phyloP scores from a whole-genome alignment of 139 green algal species.

The Cymbomonas tetramitiformis region DNA sequence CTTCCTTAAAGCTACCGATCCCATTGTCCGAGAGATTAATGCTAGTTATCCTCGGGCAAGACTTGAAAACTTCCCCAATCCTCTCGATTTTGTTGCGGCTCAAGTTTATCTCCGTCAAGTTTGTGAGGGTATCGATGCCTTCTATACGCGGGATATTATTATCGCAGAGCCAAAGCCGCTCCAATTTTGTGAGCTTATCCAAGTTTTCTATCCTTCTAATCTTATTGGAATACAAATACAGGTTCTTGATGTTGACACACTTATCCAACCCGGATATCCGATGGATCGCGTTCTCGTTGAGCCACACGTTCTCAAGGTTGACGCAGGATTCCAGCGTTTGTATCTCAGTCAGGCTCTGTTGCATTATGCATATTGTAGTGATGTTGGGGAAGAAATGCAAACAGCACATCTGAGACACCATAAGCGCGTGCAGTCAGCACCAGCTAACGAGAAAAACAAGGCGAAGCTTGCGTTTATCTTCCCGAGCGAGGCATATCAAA shows the following conservation, averaged over 20 bases:
- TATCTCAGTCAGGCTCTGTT: constrained; percentile 43
- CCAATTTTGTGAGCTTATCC: constrained; percentile 30
- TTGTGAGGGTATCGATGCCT: constrained; percentile 32
- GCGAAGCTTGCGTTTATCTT: no score
- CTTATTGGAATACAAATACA: constrained; percentile 54
- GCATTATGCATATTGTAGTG: constrained; percentile 15
- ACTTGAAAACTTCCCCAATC: constrained; percentile 28
- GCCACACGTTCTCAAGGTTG: constrained; percentile 44
- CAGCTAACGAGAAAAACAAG: no score
- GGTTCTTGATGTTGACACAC: constrained; percentile 27
- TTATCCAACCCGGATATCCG: constrained; percentile 35
- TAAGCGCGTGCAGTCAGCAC: no score
- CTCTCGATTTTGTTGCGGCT: constrained; percentile 45
- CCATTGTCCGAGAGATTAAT: constrained; percentile 56
- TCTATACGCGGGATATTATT: constrained; percentile 48
- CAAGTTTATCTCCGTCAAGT: constrained; percentile 48
- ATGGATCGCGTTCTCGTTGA: constrained; percentile 44
- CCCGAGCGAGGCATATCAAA: no score
- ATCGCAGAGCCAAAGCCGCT: constrained; percentile 52
- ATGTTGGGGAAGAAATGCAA: constrained; percentile 30
- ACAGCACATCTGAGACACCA: no score
- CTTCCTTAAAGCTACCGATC: constrained; percentile 50
- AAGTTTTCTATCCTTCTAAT: constrained; percentile 39
- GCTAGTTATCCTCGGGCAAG: constrained; percentile 27
- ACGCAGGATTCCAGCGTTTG: constrained; percentile 33